Conservation (phyloP, 148 eudicot species). For the Silene latifolia region DNA sequence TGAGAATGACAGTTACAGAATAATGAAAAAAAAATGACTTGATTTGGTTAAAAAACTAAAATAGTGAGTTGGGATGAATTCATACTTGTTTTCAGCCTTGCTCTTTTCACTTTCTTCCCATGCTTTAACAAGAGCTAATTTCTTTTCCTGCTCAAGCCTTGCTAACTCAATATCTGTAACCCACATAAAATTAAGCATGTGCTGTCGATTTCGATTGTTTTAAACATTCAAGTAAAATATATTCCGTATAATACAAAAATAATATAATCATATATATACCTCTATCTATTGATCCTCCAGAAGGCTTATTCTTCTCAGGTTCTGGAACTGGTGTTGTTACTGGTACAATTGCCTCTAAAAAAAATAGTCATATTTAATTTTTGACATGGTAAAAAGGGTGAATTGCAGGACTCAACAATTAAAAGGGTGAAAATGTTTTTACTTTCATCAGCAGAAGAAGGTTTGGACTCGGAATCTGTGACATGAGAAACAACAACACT, state of each 20-base stretch:
- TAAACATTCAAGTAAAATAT: no score
- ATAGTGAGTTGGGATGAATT: background rate
- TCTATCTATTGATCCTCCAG: constrained; percentile 36
- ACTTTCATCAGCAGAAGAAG: constrained; percentile 26
- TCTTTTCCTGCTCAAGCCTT: constrained; percentile 53
- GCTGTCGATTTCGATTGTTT: no score
- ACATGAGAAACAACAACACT: constrained; percentile 20
- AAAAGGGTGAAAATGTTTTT: background rate
- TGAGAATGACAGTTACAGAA: background rate
- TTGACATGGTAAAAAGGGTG: no score
- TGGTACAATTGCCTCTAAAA: constrained; percentile 35
- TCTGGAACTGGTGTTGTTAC: constrained; percentile 22
- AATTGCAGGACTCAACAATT: no score
- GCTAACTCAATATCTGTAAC: constrained; percentile 46
- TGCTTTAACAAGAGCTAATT: constrained; percentile 55
- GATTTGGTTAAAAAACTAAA: no score
- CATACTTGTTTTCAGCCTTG: constrained; percentile 63
- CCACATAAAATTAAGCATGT: background rate
- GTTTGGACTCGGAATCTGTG: constrained; percentile 14
- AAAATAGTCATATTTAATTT: background rate
- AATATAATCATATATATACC: constrained; percentile 18
- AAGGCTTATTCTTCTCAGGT: constrained; percentile 23
- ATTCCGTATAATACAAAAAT: no score
- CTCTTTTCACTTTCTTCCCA: constrained; percentile 75
- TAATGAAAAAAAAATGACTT: no score